These are phyloP conservation scores for Ophiostoma sp. DNA, from an alignment of 2,329 filamentous ascomycete genomes.

Conservation along the genomic window DNA sequence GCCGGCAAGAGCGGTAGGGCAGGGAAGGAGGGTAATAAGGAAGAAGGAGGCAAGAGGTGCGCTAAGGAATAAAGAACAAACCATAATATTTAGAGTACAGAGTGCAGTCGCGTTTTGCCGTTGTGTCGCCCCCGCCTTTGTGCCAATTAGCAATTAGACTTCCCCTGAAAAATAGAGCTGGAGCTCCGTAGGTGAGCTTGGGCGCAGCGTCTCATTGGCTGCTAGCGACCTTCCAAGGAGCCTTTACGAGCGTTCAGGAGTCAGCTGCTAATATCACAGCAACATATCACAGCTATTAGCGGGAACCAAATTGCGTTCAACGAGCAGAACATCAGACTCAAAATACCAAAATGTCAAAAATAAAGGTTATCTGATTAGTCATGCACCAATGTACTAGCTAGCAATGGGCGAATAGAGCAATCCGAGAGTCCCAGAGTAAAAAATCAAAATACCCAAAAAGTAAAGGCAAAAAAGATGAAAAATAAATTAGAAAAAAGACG, in stretches of 20 bases:
- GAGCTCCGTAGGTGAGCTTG: not conserved
- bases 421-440: not conserved
- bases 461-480: not conserved
- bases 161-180: slow-evolving; percentile 1
- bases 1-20: not conserved
- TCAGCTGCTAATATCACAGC: not conserved
- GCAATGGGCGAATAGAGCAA: not conserved
- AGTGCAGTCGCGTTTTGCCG: not conserved
- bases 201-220: not conserved
- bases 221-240: not conserved
- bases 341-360: not conserved
- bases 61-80: slow-evolving; percentile 2
- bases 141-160: not conserved
- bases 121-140: not conserved
- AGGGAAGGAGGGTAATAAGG: not conserved
- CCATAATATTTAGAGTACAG: not conserved
- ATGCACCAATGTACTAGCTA: not conserved
- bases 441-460: not conserved
- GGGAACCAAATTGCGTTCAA: not conserved
- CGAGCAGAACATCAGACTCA: not conserved
- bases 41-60: not conserved
- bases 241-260: not conserved
- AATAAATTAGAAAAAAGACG: not conserved
- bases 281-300: not conserved
- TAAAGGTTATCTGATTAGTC: not conserved